Conservation (phyloP, 345 rosid genomes). For the Acer saccharum region DNA sequence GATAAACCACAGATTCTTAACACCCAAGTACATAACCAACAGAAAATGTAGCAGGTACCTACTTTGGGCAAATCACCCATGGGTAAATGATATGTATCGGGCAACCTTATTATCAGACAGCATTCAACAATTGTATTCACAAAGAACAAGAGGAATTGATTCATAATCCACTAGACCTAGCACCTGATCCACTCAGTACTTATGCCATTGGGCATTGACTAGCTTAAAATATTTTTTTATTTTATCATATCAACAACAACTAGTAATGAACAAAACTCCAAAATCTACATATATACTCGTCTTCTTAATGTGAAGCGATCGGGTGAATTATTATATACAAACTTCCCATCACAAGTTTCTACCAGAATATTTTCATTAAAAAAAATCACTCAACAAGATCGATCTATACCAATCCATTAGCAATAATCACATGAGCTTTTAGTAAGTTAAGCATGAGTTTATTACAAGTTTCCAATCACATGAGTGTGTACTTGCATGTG, state of each 20-base stretch:
- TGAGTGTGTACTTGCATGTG: background rate
- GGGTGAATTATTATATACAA: background rate
- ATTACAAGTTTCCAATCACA: background rate
- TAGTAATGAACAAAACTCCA: background rate
- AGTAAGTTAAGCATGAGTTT: background rate
- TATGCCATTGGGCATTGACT: background rate
- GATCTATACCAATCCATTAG: background rate
- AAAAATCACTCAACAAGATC: background rate
- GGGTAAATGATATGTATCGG: background rate
- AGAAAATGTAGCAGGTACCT: background rate
- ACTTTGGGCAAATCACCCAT: background rate
- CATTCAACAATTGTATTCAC: background rate
- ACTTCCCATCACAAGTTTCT: background rate
- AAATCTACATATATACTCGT: background rate
- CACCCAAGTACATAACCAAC: background rate
- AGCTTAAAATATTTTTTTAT: background rate
- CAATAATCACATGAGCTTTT: background rate
- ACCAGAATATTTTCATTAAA: background rate
- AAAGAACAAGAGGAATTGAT: background rate
- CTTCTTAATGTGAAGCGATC: background rate
- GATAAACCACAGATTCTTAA: no score
- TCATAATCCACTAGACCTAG: slow-evolving; percentile 1
- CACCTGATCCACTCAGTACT: background rate
- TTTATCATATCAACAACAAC: no score
- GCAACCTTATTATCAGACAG: background rate